These are phyloP conservation scores for Phoma sp. DNA, from an alignment of 2,329 filamentous ascomycete genomes.

Conservation along the genomic window DNA sequence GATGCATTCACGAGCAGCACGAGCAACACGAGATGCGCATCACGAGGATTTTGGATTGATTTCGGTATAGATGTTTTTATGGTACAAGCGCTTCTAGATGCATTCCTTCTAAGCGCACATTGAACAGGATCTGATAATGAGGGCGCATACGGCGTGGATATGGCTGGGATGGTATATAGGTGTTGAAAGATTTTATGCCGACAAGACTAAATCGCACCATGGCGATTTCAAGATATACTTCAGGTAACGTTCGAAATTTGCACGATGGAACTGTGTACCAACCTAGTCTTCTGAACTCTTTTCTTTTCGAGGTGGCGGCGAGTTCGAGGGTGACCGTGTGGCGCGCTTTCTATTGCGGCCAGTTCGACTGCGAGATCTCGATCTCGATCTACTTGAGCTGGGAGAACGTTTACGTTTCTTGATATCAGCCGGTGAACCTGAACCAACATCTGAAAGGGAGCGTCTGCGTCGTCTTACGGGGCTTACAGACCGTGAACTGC, in stretches of 20 bases:
- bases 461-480: slow-evolving; percentile 54
- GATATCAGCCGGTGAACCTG: slow-evolving; percentile 58
- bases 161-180: neutral
- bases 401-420: slow-evolving; percentile 54
- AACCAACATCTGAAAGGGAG: slow-evolving; percentile 53
- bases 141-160: neutral
- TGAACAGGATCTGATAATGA: neutral
- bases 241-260: no score
- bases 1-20: neutral
- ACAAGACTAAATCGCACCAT: neutral
- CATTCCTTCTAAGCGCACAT: neutral
- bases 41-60: neutral
- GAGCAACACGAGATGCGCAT: no score
- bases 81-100: neutral
- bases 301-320: slow-evolving; percentile 22
- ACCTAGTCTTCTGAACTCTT: slow-evolving; percentile 20
- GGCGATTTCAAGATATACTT: neutral
- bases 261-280: slow-evolving; percentile 3
- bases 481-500: slow-evolving; percentile 50
- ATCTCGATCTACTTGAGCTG: slow-evolving; percentile 51
- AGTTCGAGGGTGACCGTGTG: slow-evolving; percentile 29
- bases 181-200: neutral
- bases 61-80: slow-evolving; percentile 2
- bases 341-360: slow-evolving; percentile 25
- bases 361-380: slow-evolving; percentile 33